A percentile compares a stretch with the other conserved stretches of the same genome.
phyloP scores from a whole-genome alignment of 305 asterid species.

The Solanum hybrid region DNA sequence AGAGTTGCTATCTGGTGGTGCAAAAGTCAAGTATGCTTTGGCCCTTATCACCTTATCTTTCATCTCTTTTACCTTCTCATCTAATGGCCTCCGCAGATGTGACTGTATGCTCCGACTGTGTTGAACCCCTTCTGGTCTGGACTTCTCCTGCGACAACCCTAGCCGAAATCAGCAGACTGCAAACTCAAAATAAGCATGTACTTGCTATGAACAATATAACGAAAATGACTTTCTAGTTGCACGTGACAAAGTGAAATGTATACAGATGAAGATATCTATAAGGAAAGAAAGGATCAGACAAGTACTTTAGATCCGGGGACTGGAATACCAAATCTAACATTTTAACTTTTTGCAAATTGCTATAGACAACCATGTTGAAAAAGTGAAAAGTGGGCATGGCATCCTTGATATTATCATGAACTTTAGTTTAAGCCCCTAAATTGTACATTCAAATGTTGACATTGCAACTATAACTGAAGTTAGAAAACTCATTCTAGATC shows the following conservation, averaged over 20 bases:
- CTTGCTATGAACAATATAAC: background rate
- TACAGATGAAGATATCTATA: background rate
- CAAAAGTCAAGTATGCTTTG: constrained; percentile 51
- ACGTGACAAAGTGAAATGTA: background rate
- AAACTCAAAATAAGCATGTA: background rate
- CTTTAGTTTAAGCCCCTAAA: background rate
- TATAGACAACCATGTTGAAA: background rate
- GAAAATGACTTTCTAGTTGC: background rate
- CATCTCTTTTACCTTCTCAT: constrained; percentile 71
- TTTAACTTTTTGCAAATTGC: background rate
- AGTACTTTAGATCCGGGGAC: background rate
- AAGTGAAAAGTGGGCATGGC: background rate
- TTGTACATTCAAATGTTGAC: background rate
- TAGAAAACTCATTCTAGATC: background rate
- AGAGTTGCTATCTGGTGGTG: constrained; percentile 56
- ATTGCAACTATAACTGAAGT: background rate
- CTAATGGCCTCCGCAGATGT: constrained; percentile 25
- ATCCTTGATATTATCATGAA: background rate
- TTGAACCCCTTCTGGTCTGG: constrained; percentile 18
- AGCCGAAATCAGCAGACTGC: constrained; percentile 4
- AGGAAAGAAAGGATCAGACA: background rate
- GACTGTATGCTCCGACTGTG: constrained; percentile 22
- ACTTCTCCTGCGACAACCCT: constrained; percentile 36
- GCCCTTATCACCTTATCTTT: constrained; percentile 83
- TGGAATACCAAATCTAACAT: background rate